These are phyloP conservation scores for Brasenia schreberi DNA, from an alignment of 164 flowering plant species.

Conservation along the genomic window DNA sequence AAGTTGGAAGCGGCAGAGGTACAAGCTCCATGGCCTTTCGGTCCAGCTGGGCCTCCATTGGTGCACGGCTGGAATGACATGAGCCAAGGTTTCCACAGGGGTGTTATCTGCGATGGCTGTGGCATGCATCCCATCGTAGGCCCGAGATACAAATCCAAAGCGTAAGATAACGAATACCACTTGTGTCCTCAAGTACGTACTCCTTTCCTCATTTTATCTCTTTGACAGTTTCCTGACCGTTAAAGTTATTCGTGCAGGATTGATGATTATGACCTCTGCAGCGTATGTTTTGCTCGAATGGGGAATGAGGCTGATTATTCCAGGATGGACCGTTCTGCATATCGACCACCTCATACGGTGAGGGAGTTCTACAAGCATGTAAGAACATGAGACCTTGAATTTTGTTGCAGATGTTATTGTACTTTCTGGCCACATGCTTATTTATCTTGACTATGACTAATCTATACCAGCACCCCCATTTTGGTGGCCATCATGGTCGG, in stretches of 20 bases:
- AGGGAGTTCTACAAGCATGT: constrained; percentile 10
- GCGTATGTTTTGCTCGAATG: constrained; percentile 46
- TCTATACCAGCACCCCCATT: constrained; percentile 10
- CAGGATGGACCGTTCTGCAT: constrained; percentile 47
- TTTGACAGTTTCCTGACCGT: neutral
- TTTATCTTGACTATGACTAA: neutral
- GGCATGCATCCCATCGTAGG: constrained; percentile 80
- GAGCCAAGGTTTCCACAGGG: constrained; percentile 48
- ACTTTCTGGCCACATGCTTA: neutral
- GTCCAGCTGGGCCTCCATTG: neutral
- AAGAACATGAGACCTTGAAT: neutral
- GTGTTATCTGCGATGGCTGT: constrained; percentile 83
- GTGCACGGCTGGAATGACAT: neutral
- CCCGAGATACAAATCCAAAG: constrained; percentile 79
- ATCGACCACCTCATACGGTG: constrained; percentile 11
- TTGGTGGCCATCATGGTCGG: constrained; percentile 6
- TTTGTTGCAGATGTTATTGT: neutral
- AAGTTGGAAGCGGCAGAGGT: constrained; percentile 4
- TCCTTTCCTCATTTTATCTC: too few relatives aligned
- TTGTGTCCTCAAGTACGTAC: too few relatives aligned
- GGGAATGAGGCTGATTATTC: constrained; percentile 59
- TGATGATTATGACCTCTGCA: constrained; percentile 76
- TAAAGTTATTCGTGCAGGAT: constrained; percentile 28
- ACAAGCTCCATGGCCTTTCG: constrained; percentile 1
- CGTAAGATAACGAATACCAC: constrained; percentile 31